Evolutionary conservation across 140 eudicot species (phyloP), one percentile per base, ranked within the genome.

Genomic region (Stevia rebaudiana): DNA sequence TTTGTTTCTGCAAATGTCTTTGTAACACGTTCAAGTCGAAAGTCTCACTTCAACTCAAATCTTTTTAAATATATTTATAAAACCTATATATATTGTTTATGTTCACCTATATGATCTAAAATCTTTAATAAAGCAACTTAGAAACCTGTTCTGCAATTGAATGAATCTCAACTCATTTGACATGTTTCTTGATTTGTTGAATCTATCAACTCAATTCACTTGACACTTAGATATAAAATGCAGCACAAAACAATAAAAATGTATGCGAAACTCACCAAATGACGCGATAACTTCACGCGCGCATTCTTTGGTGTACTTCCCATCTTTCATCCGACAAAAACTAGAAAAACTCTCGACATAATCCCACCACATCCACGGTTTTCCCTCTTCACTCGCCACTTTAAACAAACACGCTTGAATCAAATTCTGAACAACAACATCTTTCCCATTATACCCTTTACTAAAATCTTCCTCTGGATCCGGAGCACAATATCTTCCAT

Each of bases 281-380:
- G 95, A 83, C 13, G 52, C 24, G 48, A 86, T 77, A 21, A 89
- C 95, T 75, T 81, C 61, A 35, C 77, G 67, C 10, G 97, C 89
- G 46, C 92, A 89, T 40, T 86, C 89, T 70, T 81, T 75, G 22
- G 40, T 81, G 77, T 74, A 86, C 76, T 83, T 86, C 5, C 77
- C 62, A 25, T 83, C 85, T 56, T 78, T 89, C 97, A 86, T 89
- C 4, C 89, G 87, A 54, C 97, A 89, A 33, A 68, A 74, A 53
- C 78, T 79, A 17, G 80, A 59, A 78, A 89, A 89, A 55, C 83
- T 87, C 0, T 89, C 67, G 18, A 83, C 95, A 79, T 86, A 89
- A 54, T 89, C 95, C 97, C 95, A 89, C 95, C 95, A 89, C 48
- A 74, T 57, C 97, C 97, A 89, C 4, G 97, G 80, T 48, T 78